Conservation (phyloP, 2,329 filamentous ascomycete species). For the Cyphellophora europaea region DNA sequence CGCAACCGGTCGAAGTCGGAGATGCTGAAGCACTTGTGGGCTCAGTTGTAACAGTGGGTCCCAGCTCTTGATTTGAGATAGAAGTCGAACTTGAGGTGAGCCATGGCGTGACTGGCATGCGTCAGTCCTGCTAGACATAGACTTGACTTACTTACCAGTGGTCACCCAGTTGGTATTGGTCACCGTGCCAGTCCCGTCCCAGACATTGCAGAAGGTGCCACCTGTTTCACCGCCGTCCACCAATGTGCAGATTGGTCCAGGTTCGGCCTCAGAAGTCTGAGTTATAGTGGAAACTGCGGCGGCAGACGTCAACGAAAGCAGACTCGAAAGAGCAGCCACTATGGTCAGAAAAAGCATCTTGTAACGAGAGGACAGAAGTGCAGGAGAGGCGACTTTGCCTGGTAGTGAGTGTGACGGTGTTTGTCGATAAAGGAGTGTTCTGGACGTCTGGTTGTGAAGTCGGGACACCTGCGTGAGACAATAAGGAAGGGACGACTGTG, state of each 20-base stretch:
- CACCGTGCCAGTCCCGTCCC: neutral
- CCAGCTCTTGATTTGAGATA: neutral
- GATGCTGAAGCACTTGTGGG: constrained; percentile 1
- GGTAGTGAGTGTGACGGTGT: neutral
- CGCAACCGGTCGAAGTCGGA: constrained; percentile 10
- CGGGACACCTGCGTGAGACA: no score
- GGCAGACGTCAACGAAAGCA: neutral
- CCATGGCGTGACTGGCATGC: neutral
- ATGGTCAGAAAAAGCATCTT: no score
- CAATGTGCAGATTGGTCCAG: neutral
- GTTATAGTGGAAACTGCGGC: neutral
- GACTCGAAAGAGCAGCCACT: neutral
- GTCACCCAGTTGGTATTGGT: neutral
- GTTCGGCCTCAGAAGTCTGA: neutral
- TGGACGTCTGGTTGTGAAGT: neutral
- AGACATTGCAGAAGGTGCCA: neutral
- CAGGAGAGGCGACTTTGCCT: neutral
- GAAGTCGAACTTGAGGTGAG: neutral
- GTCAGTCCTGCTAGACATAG: no score
- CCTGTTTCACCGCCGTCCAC: neutral
- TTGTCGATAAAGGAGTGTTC: neutral
- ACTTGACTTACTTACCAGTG: neutral
- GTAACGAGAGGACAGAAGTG: no score
- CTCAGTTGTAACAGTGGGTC: neutral
- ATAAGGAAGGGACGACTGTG: no score